A percentile compares a stretch with the other conserved stretches of the same genome.
Evolutionary conservation across 352 stramenopile genomes (phyloP).

Genomic region (Globisporangium emineosum): DNA sequence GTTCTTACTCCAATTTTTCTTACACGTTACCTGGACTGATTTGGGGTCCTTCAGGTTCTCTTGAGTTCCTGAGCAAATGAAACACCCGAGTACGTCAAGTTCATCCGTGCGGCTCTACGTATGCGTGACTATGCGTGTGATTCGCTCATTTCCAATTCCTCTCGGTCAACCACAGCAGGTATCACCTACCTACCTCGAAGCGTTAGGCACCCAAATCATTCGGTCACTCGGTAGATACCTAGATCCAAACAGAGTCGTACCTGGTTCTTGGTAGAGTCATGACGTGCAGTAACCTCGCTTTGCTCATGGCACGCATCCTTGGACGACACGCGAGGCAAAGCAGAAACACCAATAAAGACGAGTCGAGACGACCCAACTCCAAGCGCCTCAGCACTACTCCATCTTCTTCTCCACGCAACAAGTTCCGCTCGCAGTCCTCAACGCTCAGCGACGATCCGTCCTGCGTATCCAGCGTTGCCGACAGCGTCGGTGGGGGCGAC

Average conservation of each 20-base stretch:
- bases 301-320: neutral
- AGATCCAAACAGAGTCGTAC: neutral
- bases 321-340: neutral
- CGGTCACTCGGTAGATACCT: neutral
- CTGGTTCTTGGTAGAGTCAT: neutral
- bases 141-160: neutral
- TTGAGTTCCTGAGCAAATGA: neutral
- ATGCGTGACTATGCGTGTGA: no score
- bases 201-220: neutral
- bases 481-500: constrained; percentile 19
- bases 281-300: neutral
- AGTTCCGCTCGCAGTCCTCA: constrained; percentile 6
- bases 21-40: neutral
- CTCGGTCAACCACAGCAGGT: neutral
- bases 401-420: neutral
- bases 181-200: neutral
- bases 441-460: constrained; percentile 15
- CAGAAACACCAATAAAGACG: neutral
- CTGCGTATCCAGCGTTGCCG: constrained; percentile 26
- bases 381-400: neutral
- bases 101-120: no score
- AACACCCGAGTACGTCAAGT: neutral
- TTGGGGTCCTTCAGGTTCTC: neutral
- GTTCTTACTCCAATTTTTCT: neutral
- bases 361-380: no score